Conservation (phyloP, 2,329 filamentous ascomycete genomes). For the Penicillium griseofulvum region DNA sequence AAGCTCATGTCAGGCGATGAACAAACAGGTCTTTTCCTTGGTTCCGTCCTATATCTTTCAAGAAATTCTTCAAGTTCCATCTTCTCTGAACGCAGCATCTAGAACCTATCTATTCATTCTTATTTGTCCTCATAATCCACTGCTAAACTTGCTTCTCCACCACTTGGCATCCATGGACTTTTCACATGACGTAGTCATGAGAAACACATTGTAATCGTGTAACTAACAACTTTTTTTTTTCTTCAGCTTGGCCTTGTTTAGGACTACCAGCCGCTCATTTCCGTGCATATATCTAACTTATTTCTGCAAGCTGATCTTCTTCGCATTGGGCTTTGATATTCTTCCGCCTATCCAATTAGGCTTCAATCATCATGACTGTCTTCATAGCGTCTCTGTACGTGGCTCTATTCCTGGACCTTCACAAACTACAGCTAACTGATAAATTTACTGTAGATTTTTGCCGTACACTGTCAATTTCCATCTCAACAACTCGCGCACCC, state of each 20-base stretch:
- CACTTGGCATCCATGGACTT: not conserved
- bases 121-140: not conserved
- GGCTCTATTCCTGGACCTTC: not conserved
- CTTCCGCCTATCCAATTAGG: conserved; percentile 5
- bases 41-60: not conserved
- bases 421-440: conserved; percentile 6
- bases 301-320: not conserved
- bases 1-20: not conserved
- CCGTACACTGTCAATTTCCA: conserved; percentile 91
- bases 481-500: conserved; percentile 45
- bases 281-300: not conserved
- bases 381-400: conserved; percentile 61
- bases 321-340: conserved; percentile 5
- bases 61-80: not conserved
- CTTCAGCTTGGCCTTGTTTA: conserved; percentile 4
- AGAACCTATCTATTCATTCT: not conserved
- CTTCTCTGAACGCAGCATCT: not conserved
- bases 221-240: conserved; percentile 13
- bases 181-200: conserved; percentile 40
- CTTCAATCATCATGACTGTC: conserved; percentile 52
- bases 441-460: conserved; percentile 64
- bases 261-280: not conserved
- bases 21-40: not conserved
- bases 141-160: conserved; percentile 5
- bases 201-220: conserved; percentile 22